Evolutionary conservation across 129 eudicot genomes (phyloP).

Genomic region (Calendula officinalis): DNA sequence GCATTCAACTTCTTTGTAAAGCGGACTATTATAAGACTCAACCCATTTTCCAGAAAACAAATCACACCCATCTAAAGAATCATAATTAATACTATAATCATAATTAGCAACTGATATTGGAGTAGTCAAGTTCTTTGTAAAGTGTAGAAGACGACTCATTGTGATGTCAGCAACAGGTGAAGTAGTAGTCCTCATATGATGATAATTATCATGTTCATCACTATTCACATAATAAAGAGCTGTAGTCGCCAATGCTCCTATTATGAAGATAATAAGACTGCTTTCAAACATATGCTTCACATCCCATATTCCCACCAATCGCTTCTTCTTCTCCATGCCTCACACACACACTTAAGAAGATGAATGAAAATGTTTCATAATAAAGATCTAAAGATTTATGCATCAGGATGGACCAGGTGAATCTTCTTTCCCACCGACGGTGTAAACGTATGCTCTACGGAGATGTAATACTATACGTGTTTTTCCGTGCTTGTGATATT

Average conservation of each 20-base stretch:
- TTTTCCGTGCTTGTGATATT: background rate
- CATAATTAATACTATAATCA: background rate
- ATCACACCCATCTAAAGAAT: slow-evolving; percentile 38
- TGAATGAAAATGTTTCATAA: background rate
- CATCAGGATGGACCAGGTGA: background rate
- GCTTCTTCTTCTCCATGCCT: slow-evolving; percentile 31
- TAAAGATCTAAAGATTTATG: background rate
- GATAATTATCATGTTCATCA: background rate
- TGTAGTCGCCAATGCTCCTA: slow-evolving; percentile 25
- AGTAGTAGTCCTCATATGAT: no score
- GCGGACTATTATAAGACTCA: slow-evolving; percentile 37
- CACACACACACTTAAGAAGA: background rate
- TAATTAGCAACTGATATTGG: background rate
- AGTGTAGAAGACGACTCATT: no score
- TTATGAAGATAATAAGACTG: slow-evolving; percentile 27
- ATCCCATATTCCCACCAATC: slow-evolving; percentile 26
- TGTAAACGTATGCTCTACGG: slow-evolving; percentile 8
- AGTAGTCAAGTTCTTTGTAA: background rate
- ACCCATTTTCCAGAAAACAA: slow-evolving; percentile 71
- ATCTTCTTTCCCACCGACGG: slow-evolving; percentile 6
- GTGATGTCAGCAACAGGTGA: no score
- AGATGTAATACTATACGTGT: slow-evolving; percentile 14
- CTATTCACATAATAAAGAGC: slow-evolving; percentile 22
- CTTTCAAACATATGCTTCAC: slow-evolving; percentile 30
- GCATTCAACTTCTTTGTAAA: slow-evolving; percentile 51